Base-by-base conservation (phyloP, 257 asterid species). In the Mitragyna speciosa region DNA sequence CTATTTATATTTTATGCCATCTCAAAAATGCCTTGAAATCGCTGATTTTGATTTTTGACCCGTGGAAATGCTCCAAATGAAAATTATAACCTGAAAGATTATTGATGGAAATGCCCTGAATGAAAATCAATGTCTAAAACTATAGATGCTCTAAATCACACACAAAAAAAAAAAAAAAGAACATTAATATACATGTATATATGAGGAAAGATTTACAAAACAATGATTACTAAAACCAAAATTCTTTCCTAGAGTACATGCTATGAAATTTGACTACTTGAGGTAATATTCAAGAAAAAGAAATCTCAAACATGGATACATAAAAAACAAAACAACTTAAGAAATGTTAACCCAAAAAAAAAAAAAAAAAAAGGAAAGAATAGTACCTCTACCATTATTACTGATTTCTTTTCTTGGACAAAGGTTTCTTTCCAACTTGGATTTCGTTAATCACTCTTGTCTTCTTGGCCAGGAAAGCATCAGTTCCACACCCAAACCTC, bases 391-490 rank as follows among this genome's bases (percentile, higher is more conserved):
- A 6, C 2, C 24, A 5, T 26, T 36, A 36, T 4, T 36, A 36
- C 41, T 36, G 41, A 22, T 24, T 48, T 67, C 65, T 48, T 26
- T 65, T 65, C 5, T 68, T 3, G 49, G 41, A 48, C 68, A 48
- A 7, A 4, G 7, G 0, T 48, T 64, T 43, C 16, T 14, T 48
- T 31, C 26, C 26, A 28, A 30, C 24, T 49, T 48, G 68, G 28
- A 31, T 12, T 28, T n/a, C 52, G 36, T 63, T 61, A 48, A 26
- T 61, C 31, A 73, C 61, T 51, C 64, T 12, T 73, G 68, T 78
- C 82, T 76, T 63, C 70, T 36, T 65, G 63, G 75, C 79, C 77
- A 69, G 84, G 75, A 79, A 84, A 82, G 75, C 69, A 59, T 54
- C 45, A 45, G 77, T 78, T 79, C 79, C 68, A 73, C 48, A 76